A percentile compares a stretch with the other conserved stretches of the same genome.
phyloP scores from a whole-genome alignment of 2,329 filamentous ascomycete genomes.

The Plectosphaerella plurivora region DNA sequence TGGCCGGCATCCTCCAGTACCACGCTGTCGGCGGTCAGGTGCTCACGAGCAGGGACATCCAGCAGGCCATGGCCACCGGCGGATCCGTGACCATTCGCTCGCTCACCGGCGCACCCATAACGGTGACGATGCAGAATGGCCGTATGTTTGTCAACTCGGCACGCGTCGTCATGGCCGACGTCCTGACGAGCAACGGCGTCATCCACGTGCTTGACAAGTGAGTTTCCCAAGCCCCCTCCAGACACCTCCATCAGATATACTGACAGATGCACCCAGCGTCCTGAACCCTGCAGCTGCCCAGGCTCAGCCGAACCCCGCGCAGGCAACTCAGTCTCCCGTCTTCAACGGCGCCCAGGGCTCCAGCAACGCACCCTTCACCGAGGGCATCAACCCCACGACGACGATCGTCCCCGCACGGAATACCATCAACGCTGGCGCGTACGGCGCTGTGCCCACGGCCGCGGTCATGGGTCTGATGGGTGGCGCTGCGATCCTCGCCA shows the following conservation, averaged over 20 bases:
- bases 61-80: conserved; percentile 54
- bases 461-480: conserved; percentile 14
- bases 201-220: conserved; percentile 55
- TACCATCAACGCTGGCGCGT: conserved; percentile 11
- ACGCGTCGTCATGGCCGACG: conserved; percentile 40
- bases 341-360: conserved; percentile 48
- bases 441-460: conserved; percentile 11
- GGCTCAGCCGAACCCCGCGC: conserved; percentile 22
- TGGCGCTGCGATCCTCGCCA: conserved; percentile 10
- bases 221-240: conserved; percentile 40
- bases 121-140: conserved; percentile 44
- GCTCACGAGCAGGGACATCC: conserved; percentile 38
- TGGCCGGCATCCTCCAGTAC: conserved; percentile 55
- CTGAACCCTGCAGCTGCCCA: conserved; percentile 26
- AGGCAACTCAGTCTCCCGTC: conserved; percentile 41
- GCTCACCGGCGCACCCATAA: conserved; percentile 17
- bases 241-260: conserved; percentile 42
- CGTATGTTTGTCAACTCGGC: conserved; percentile 41
- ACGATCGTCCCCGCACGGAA: conserved; percentile 18
- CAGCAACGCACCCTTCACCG: conserved; percentile 48
- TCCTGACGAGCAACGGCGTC: conserved; percentile 51
- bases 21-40: conserved; percentile 56
- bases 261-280: conserved; percentile 31
- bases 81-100: conserved; percentile 25
- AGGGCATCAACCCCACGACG: conserved; percentile 31